These are phyloP conservation scores for Aspergillus tamarii DNA, from an alignment of 2,329 filamentous ascomycete genomes.

Conservation along the genomic window DNA sequence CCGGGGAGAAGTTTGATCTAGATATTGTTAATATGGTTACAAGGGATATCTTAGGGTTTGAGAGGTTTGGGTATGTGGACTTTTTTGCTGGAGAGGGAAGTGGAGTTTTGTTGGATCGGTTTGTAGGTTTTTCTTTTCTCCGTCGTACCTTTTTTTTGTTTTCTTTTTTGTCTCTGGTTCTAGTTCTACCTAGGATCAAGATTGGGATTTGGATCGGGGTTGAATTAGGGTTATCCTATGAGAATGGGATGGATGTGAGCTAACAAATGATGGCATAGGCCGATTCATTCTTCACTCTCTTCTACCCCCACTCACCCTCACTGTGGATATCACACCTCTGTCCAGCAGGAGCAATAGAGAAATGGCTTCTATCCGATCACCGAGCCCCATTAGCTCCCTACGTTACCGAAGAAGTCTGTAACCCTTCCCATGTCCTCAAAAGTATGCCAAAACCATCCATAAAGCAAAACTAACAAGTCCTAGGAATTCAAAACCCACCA, in stretches of 20 bases:
- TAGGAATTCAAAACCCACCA: slow-evolving; percentile 25
- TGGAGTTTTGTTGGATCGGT: slow-evolving; percentile 23
- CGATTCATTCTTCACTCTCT: slow-evolving; percentile 30
- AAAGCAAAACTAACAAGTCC: neutral
- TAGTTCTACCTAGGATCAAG: neutral
- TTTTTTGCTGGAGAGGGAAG: slow-evolving; percentile 23
- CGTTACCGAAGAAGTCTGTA: slow-evolving; percentile 24
- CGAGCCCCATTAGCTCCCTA: slow-evolving; percentile 21
- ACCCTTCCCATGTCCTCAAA: neutral
- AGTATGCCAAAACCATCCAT: too few species aligned
- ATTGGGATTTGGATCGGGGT: neutral
- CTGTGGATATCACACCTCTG: slow-evolving; percentile 26
- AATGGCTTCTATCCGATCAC: slow-evolving; percentile 25
- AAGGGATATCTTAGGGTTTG: slow-evolving; percentile 23
- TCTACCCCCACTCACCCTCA: slow-evolving; percentile 24
- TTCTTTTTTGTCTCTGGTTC: neutral
- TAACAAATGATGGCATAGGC: neutral
- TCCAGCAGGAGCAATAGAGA: slow-evolving; percentile 23
- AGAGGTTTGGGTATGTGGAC: slow-evolving; percentile 29
- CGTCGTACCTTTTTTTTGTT: neutral
- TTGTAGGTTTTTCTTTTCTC: slow-evolving; percentile 23
- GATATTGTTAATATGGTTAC: slow-evolving; percentile 24
- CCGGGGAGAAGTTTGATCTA: slow-evolving; percentile 26
- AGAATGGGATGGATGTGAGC: neutral
- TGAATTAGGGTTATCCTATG: too few species aligned